Evolutionary conservation across 1,139 yeast genomes (phyloP).

Genomic region (Saccharomyces hybrid): DNA sequence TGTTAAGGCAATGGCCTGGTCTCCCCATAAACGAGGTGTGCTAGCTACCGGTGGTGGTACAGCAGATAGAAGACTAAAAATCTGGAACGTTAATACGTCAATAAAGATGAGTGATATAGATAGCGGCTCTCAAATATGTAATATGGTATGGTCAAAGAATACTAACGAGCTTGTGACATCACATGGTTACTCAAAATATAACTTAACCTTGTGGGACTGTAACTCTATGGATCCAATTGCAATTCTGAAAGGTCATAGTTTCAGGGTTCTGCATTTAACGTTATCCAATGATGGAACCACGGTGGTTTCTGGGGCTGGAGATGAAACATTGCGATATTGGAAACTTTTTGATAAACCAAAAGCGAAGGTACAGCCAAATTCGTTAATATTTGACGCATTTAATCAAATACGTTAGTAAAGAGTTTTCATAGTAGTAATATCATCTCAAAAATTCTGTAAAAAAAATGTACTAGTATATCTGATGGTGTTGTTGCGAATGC

Average conservation of each 20-base stretch:
- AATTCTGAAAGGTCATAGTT: conserved; percentile 88
- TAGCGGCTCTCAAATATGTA: conserved; percentile 95
- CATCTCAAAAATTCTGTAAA: background rate
- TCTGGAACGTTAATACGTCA: conserved; percentile 90
- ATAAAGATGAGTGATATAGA: conserved; percentile 66
- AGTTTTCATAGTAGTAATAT: background rate
- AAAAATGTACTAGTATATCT: background rate
- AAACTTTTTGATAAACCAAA: conserved; percentile 76
- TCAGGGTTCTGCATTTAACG: conserved; percentile 80
- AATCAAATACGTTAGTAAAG: conserved; percentile 54
- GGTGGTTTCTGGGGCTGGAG: conserved; percentile 98
- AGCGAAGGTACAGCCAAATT: conserved; percentile 46
- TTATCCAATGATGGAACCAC: conserved; percentile 97
- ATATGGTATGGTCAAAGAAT: conserved; percentile 86
- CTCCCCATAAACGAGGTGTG: conserved; percentile 91
- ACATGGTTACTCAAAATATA: conserved; percentile 90
- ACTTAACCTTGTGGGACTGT: conserved; percentile 90
- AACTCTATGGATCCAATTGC: conserved; percentile 92
- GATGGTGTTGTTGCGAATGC: background rate
- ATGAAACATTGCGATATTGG: conserved; percentile 93
- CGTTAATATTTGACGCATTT: conserved; percentile 70
- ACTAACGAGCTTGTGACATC: conserved; percentile 90
- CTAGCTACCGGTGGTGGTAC: conserved; percentile 97
- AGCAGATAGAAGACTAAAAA: conserved; percentile 81
- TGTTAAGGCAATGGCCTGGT: conserved; percentile 95